Conservation (phyloP, 805 yeast species). For the Ogataea trehalophila region DNA sequence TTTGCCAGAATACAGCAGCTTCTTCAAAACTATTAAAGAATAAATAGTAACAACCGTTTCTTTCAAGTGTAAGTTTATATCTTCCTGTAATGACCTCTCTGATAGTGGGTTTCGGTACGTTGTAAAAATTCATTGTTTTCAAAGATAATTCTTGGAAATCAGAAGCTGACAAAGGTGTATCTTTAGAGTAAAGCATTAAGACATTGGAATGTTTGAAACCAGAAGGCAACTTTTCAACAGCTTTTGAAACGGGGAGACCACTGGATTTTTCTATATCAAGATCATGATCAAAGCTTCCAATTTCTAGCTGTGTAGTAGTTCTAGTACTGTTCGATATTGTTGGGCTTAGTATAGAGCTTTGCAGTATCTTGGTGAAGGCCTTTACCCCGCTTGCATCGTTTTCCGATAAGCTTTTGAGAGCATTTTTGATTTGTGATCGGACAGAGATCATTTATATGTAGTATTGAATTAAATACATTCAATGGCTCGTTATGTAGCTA, state of each 20-base stretch:
- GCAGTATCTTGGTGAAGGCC: too few relatives aligned
- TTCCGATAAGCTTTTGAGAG: too few relatives aligned
- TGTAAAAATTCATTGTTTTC: conserved; percentile 25
- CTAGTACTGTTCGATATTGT: too few relatives aligned
- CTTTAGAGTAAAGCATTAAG: conserved; percentile 34
- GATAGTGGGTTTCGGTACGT: conserved; percentile 13
- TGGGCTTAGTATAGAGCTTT: too few relatives aligned
- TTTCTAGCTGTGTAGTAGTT: too few relatives aligned
- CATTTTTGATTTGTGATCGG: too few relatives aligned
- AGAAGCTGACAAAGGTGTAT: conserved; percentile 32
- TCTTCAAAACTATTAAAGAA: conserved; percentile 42
- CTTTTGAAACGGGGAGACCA: not conserved
- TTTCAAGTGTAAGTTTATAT: conserved; percentile 38
- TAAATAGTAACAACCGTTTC: conserved; percentile 48
- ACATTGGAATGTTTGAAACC: conserved; percentile 26
- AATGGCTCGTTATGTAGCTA: too few relatives aligned
- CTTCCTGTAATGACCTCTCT: conserved; percentile 47
- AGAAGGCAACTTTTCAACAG: not conserved
- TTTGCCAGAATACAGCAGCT: conserved; percentile 49
- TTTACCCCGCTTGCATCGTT: too few relatives aligned
- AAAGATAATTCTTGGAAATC: conserved; percentile 38
- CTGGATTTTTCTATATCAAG: too few relatives aligned
- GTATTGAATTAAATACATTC: too few relatives aligned
- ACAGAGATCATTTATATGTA: too few relatives aligned
- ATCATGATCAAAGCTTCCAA: too few relatives aligned